phyloP scores from a whole-genome alignment of 352 stramenopile species.

The Pythium apleroticum region DNA sequence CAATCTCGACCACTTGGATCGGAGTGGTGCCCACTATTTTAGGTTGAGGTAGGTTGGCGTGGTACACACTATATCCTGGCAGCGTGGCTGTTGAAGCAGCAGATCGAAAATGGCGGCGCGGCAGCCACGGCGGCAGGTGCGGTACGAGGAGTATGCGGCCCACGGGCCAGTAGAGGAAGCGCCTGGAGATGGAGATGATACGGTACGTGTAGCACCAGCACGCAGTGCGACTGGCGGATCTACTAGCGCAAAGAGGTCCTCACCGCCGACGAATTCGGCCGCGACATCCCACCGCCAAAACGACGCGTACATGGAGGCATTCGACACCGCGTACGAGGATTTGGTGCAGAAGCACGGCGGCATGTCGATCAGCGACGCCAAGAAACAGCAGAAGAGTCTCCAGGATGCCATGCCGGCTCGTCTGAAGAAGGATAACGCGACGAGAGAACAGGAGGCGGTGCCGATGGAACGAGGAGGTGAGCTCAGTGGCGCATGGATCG shows the following conservation, averaged over 20 bases:
- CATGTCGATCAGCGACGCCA: neutral
- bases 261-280: slow-evolving; percentile 26
- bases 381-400: neutral
- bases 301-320: slow-evolving; percentile 70
- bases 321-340: slow-evolving; percentile 56
- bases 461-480: slow-evolving; percentile 31
- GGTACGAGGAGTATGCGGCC: slow-evolving; percentile 70
- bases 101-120: slow-evolving; percentile 10
- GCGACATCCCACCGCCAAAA: slow-evolving; percentile 59
- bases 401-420: neutral
- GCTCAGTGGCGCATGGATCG: slow-evolving; percentile 30
- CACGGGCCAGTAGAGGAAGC: neutral
- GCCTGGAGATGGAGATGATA: neutral
- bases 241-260: neutral
- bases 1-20: slow-evolving; percentile 1
- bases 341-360: slow-evolving; percentile 23
- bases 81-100: slow-evolving; percentile 10
- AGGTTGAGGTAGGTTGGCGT: neutral
- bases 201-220: neutral
- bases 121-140: slow-evolving; percentile 30
- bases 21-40: slow-evolving; percentile 1
- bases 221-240: neutral
- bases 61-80: slow-evolving; percentile 8
- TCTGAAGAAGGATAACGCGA: slow-evolving; percentile 17
- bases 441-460: slow-evolving; percentile 17